Base-by-base conservation (phyloP, 1,139 yeast species). In the Hanseniaspora sp. region DNA sequence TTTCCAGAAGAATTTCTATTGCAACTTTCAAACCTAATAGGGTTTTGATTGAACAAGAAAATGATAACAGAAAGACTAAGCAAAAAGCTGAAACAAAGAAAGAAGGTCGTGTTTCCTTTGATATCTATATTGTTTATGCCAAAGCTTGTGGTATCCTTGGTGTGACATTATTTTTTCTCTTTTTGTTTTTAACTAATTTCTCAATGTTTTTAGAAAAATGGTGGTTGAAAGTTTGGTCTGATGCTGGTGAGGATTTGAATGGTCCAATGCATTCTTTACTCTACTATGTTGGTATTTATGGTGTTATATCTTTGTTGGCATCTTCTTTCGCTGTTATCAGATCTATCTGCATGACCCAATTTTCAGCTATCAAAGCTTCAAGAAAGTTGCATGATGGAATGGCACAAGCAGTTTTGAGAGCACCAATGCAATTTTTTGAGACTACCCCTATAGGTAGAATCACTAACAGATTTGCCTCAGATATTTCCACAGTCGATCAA, bases 371-470 rank as follows among this genome's bases (percentile, higher is more conserved):
- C 49, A 74, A 75, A 57, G 90, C 85, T 0, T 79, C 88, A 0
- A 77, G 71, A 56, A 73, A 69, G 46, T 67, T 83, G 46, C 92
- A 83, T 64, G 76, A 77, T 58, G 69, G 66, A 34, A 81, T 83
- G 87, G 83, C 86, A 0, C 60, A 61, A 8, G 69, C 83, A 44
- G 85, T 83, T 15, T 66, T 83, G 58, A 71, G 80, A 59, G 80
- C 88, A 0, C 90, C 90, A 56, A 82, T 83, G 86, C 73, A 82
- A 1, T 83, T 82, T 65, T 83, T 83, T 63, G 92, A 83, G 67
- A 83, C 88, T 1, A 83, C 90, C 0, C 92, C 92, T 37, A 73
- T 81, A 58, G 92, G 92, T n/a, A 74, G 92, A 68, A 73, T 83
- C 44, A 72, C 82, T 62, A 83, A 83, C 56, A 66, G 80, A 54